Percentiles rank a stretch among this genome's conserved stretches.
These are phyloP conservation scores for Adenanthera pavonina DNA, from an alignment of 306 rosid genomes.

Conservation along the genomic window DNA sequence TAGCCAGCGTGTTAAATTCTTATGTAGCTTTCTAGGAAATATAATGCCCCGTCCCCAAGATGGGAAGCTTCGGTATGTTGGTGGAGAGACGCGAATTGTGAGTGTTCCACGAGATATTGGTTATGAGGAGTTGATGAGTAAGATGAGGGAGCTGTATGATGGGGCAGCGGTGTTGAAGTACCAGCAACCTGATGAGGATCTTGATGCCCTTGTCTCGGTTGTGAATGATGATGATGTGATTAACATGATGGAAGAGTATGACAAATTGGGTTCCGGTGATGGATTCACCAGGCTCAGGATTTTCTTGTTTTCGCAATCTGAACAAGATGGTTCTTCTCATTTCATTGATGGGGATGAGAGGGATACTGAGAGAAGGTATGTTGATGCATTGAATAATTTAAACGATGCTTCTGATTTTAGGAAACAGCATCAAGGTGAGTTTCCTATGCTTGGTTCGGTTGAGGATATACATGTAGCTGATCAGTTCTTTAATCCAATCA, in stretches of 20 bases:
- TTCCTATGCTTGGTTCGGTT: constrained; percentile 52
- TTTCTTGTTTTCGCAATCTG: constrained; percentile 78
- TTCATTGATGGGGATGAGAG: constrained; percentile 84
- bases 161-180: constrained; percentile 83
- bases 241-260: constrained; percentile 99
- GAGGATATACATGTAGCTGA: constrained; percentile 72
- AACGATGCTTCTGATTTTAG: constrained; percentile 77
- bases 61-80: constrained; percentile 92
- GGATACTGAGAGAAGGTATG: constrained; percentile 92
- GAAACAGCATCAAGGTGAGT: constrained; percentile 65
- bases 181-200: constrained; percentile 98
- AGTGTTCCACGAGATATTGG: constrained; percentile 68
- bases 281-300: constrained; percentile 96
- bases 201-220: constrained; percentile 95
- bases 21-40: constrained; percentile 88
- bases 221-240: constrained; percentile 94
- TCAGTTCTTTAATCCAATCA: constrained; percentile 63
- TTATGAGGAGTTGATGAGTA: constrained; percentile 87
- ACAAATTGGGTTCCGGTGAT: constrained; percentile 84
- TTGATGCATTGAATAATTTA: constrained; percentile 89
- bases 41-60: constrained; percentile 99
- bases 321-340: constrained; percentile 72
- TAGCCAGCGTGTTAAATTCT: constrained; percentile 76
- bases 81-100: constrained; percentile 97
- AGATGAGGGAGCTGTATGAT: constrained; percentile 89